phyloP scores from a whole-genome alignment of 352 stramenopile species.

The Phytophthora hibernalis region DNA sequence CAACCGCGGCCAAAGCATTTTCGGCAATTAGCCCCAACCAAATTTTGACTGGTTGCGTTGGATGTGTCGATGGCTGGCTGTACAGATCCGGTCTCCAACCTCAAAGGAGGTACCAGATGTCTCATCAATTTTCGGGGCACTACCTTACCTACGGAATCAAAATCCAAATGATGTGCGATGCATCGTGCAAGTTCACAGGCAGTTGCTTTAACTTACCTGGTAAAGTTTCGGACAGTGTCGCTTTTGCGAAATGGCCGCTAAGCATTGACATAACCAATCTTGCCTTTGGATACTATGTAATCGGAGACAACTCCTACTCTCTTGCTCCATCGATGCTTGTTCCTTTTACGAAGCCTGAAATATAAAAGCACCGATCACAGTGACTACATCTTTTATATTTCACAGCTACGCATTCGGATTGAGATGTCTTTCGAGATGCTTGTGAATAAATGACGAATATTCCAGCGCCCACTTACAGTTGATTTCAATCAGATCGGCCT shows the following conservation, averaged over 20 bases:
- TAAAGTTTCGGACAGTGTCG: neutral
- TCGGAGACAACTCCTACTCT: neutral
- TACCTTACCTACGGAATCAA: neutral
- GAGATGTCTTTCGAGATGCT: neutral
- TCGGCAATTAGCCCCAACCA: neutral
- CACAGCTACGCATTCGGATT: neutral
- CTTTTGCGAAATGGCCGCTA: neutral
- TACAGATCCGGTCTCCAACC: neutral
- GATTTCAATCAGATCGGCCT: constrained; percentile 13
- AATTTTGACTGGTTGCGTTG: neutral
- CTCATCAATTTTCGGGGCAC: neutral
- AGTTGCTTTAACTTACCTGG: neutral
- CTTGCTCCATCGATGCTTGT: neutral
- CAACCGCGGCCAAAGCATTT: neutral
- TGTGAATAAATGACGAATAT: neutral
- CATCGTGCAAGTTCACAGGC: neutral
- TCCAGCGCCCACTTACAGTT: neutral
- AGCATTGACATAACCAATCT: neutral
- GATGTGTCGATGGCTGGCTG: neutral
- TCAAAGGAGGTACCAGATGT: neutral
- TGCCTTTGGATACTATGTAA: neutral
- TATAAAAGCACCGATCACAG: neutral
- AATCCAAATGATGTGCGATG: neutral
- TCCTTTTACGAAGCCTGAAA: neutral
- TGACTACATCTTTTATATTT: neutral